A percentile compares a stretch with the other conserved stretches of the same genome.
Conservation (phyloP, 2,329 filamentous ascomycete species). For the Bipolaris sorokiniana region DNA sequence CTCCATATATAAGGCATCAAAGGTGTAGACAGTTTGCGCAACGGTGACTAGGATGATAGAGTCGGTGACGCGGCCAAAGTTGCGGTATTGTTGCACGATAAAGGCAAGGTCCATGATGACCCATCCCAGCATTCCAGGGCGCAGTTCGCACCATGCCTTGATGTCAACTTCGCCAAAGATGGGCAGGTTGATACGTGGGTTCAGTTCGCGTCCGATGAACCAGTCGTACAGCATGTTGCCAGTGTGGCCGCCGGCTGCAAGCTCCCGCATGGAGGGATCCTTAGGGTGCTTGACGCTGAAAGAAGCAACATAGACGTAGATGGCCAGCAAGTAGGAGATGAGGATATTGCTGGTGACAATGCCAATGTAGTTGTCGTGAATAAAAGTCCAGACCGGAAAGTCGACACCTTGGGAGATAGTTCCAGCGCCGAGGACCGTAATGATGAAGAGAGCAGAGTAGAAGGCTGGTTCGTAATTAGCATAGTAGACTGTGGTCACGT, state of each 20-base stretch:
- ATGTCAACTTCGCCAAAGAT: constrained; percentile 86
- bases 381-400: constrained; percentile 89
- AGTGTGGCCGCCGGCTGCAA: constrained; percentile 80
- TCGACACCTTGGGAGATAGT: constrained; percentile 78
- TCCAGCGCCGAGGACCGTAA: constrained; percentile 74
- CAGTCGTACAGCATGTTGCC: constrained; percentile 93
- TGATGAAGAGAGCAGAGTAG: constrained; percentile 73
- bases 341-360: constrained; percentile 83
- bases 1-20: constrained; percentile 88
- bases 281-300: constrained; percentile 77
- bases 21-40: constrained; percentile 80
- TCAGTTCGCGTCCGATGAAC: constrained; percentile 95
- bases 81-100: constrained; percentile 85
- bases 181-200: constrained; percentile 81
- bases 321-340: constrained; percentile 73
- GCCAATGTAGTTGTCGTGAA: constrained; percentile 88
- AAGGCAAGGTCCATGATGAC: constrained; percentile 83
- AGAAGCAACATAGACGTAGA: constrained; percentile 80
- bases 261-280: constrained; percentile 73
- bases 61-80: constrained; percentile 81
- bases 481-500: constrained; percentile 9
- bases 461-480: constrained; percentile 63
- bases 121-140: constrained; percentile 92
- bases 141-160: constrained; percentile 86
- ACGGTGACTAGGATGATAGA: constrained; percentile 80